phyloP scores from a whole-genome alignment of 805 yeast genomes.

The Komagataella pseudopastoris region DNA sequence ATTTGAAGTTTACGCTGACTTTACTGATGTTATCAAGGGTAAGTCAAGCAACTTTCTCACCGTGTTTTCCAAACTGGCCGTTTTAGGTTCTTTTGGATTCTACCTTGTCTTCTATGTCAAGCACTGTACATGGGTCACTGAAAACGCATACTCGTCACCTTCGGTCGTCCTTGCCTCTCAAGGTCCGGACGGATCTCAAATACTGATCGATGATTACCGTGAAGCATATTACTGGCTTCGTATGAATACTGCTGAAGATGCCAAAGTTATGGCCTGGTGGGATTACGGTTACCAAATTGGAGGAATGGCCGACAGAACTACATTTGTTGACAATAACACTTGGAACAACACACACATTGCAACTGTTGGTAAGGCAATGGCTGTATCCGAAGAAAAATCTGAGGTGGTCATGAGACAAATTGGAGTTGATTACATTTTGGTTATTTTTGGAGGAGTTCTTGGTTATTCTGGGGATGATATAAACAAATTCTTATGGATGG shows the following conservation, averaged over 20 bases:
- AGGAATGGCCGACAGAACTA: constrained; percentile 99
- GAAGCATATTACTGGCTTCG: constrained; percentile 99
- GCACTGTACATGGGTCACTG: constrained; percentile 97
- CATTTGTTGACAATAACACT: constrained; percentile 95
- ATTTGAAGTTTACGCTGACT: constrained; percentile 69
- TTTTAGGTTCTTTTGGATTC: constrained; percentile 52
- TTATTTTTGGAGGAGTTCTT: constrained; percentile 86
- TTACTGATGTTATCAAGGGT: constrained; percentile 16
- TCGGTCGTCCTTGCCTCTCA: constrained; percentile 86
- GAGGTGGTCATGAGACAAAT: constrained; percentile 80
- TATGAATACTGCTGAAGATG: constrained; percentile 94
- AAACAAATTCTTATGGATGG: constrained; percentile 98
- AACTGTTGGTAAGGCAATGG: constrained; percentile 97
- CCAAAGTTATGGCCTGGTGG: constrained; percentile 99
- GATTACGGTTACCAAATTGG: constrained; percentile 99
- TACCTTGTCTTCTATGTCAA: constrained; percentile 73
- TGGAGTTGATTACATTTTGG: constrained; percentile 89
- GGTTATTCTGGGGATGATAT: constrained; percentile 96
- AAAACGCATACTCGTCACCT: constrained; percentile 92
- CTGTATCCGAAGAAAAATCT: constrained; percentile 75
- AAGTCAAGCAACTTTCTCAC: neutral
- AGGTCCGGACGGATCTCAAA: constrained; percentile 73
- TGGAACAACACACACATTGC: constrained; percentile 99
- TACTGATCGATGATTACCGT: constrained; percentile 89
- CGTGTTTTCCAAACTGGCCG: constrained; percentile 43